Conservation (phyloP, 2,329 filamentous ascomycete species). For the Phoma sp. region DNA sequence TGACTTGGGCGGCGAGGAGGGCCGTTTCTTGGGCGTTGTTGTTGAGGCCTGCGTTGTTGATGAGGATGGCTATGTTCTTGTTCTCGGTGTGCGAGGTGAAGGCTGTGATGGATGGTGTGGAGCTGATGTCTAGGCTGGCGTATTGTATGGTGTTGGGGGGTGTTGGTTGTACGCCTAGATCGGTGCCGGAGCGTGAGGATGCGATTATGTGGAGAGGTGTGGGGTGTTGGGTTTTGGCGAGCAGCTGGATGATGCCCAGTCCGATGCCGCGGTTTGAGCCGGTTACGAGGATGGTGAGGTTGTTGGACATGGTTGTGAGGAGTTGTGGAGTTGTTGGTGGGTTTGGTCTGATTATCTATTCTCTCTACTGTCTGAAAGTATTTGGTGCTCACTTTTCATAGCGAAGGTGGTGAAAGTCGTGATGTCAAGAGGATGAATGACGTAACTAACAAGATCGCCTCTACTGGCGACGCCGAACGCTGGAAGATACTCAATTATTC, state of each 20-base stretch:
- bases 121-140: slow-evolving; percentile 22
- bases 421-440: slow-evolving; percentile 14
- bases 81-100: slow-evolving; percentile 16
- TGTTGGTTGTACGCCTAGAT: slow-evolving; percentile 11
- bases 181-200: slow-evolving; percentile 25
- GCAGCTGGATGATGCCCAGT: slow-evolving; percentile 29
- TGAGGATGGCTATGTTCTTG: slow-evolving; percentile 23
- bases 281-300: slow-evolving; percentile 29
- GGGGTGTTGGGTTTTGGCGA: slow-evolving; percentile 20
- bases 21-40: slow-evolving; percentile 22
- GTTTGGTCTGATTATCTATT: not conserved
- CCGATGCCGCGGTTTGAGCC: slow-evolving; percentile 31
- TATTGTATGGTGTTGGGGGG: slow-evolving; percentile 21
- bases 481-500: not conserved
- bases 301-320: slow-evolving; percentile 16
- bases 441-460: slow-evolving; percentile 8
- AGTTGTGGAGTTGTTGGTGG: not conserved
- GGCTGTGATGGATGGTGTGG: slow-evolving; percentile 19
- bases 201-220: slow-evolving; percentile 26
- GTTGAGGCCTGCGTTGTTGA: slow-evolving; percentile 33
- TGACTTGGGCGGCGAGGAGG: slow-evolving; percentile 12
- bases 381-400: not conserved
- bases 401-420: not conserved
- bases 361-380: not conserved
- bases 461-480: not conserved